These are phyloP conservation scores for Puccinia novopanici DNA, from an alignment of 1,284 basidiomycete genomes.

Conservation along the genomic window DNA sequence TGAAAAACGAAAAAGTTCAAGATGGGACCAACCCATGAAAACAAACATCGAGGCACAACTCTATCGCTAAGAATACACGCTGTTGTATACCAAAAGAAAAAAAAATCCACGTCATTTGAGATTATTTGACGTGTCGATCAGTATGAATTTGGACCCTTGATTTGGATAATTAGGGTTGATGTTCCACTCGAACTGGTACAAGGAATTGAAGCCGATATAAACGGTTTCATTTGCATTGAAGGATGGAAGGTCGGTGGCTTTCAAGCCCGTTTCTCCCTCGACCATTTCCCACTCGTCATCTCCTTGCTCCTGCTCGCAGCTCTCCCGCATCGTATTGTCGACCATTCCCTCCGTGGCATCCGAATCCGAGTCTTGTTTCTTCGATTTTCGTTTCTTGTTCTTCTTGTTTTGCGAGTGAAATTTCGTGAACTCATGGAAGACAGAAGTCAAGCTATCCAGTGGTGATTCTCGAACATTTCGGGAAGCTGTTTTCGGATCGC, in stretches of 20 bases:
- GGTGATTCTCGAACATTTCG: neutral
- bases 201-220: constrained; percentile 17
- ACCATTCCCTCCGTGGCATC: too few relatives aligned
- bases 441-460: constrained; percentile 24
- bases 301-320: neutral
- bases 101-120: neutral
- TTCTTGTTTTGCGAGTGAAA: constrained; percentile 10
- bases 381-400: neutral
- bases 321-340: neutral
- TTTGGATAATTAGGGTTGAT: neutral
- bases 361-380: neutral
- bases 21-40: too few relatives aligned
- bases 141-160: neutral
- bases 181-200: constrained; percentile 35
- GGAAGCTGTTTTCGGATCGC: neutral
- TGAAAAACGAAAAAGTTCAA: too few relatives aligned
- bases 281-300: constrained; percentile 22
- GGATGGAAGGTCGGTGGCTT: neutral
- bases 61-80: neutral
- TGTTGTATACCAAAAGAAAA: neutral
- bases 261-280: neutral
- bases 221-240: constrained; percentile 19
- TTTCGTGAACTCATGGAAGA: constrained; percentile 21
- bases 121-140: neutral
- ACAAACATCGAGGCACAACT: too few relatives aligned